These are phyloP conservation scores for Enterocytospora artemiae DNA, from an alignment of 371 early-diverging fungal species.

Conservation along the genomic window DNA sequence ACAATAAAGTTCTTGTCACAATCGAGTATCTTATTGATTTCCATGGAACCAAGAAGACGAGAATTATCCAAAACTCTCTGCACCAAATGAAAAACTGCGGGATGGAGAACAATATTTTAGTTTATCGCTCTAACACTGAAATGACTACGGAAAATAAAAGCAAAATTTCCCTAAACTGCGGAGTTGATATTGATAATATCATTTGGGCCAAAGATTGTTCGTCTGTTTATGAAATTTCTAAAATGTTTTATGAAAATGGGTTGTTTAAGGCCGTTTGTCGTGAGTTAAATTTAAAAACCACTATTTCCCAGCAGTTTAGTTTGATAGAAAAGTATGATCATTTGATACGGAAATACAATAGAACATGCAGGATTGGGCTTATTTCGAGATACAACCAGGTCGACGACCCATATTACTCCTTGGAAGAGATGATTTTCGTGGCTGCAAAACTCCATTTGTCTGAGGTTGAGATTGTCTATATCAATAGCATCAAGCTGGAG, in stretches of 20 bases:
- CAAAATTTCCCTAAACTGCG: slow-evolving; percentile 94
- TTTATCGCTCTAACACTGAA: slow-evolving; percentile 74
- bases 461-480: slow-evolving; percentile 68
- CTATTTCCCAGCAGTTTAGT: no score
- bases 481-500: slow-evolving; percentile 81
- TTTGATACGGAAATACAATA: not conserved
- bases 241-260: slow-evolving; percentile 72
- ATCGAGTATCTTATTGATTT: slow-evolving; percentile 90
- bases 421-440: slow-evolving; percentile 83
- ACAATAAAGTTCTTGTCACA: slow-evolving; percentile 85
- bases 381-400: slow-evolving; percentile 88
- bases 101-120: slow-evolving; percentile 84
- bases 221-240: slow-evolving; percentile 86
- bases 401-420: slow-evolving; percentile 86
- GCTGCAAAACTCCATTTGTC: slow-evolving; percentile 63
- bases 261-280: slow-evolving; percentile 66
- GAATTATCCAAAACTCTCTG: slow-evolving; percentile 87
- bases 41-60: slow-evolving; percentile 94
- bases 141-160: slow-evolving; percentile 68
- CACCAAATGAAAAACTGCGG: slow-evolving; percentile 85
- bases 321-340: no score
- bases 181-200: slow-evolving; percentile 75
- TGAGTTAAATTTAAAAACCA: no score
- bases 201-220: slow-evolving; percentile 82
- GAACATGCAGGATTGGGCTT: slow-evolving; percentile 72